Percentiles rank a stretch among this genome's conserved stretches.
These are phyloP conservation scores for Cavenderia fasciculata DNA, from an alignment of 78 protist species.

Conservation along the genomic window DNA sequence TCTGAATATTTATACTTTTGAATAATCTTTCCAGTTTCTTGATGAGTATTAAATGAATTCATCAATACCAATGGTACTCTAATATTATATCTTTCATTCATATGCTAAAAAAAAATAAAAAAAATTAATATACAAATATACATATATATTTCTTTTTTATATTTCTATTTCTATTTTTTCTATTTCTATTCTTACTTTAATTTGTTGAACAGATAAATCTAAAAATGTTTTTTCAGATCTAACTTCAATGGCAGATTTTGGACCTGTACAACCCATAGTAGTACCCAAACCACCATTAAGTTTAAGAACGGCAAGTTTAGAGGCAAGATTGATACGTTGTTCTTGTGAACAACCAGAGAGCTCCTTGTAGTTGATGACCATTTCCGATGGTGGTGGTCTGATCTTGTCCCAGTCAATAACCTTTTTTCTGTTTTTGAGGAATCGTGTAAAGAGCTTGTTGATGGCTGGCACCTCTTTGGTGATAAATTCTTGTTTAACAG, in stretches of 20 bases:
- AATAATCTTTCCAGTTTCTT: slow-evolving; percentile 85
- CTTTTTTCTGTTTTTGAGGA: slow-evolving; percentile 77
- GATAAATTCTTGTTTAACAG: slow-evolving; percentile 36
- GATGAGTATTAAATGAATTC: slow-evolving; percentile 98
- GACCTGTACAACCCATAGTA: slow-evolving; percentile 98
- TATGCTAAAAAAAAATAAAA: slow-evolving; percentile 22
- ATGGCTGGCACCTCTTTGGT: slow-evolving; percentile 54
- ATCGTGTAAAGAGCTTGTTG: slow-evolving; percentile 64
- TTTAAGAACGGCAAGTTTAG: slow-evolving; percentile 91
- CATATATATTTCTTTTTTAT: too few species aligned
- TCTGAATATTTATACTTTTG: slow-evolving; percentile 71
- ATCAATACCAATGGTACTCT: slow-evolving; percentile 96
- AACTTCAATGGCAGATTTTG: slow-evolving; percentile 95
- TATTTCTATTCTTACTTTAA: slow-evolving; percentile 73
- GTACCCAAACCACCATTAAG: slow-evolving; percentile 99
- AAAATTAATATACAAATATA: too few species aligned
- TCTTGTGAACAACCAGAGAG: slow-evolving; percentile 41
- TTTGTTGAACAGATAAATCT: slow-evolving; percentile 94
- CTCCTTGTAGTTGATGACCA: slow-evolving; percentile 62
- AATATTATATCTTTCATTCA: slow-evolving; percentile 79
- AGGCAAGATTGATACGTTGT: slow-evolving; percentile 54
- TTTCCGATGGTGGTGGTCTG: slow-evolving; percentile 68
- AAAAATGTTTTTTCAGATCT: slow-evolving; percentile 90
- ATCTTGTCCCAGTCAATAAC: slow-evolving; percentile 81
- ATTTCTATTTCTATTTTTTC: not conserved